Percentiles rank a stretch among this genome's conserved stretches.
Conservation (phyloP, 768 basidiomycete species). For the Termitomyces sp. region DNA sequence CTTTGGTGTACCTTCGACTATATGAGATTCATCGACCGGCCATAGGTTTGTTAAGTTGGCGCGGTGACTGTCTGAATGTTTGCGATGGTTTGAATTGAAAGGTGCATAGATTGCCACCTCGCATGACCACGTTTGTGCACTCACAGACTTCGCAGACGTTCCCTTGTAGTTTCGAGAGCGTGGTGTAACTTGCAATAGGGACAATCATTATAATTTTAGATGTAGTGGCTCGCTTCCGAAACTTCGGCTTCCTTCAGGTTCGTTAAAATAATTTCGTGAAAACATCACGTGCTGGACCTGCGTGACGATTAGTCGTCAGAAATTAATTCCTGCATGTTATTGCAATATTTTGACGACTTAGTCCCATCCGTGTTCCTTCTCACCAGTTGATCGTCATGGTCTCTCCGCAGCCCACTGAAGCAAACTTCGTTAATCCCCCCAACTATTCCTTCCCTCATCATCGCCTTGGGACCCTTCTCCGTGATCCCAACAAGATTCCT, state of each 20-base stretch:
- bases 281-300: constrained; percentile 3
- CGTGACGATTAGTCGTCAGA: background rate
- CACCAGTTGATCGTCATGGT: constrained; percentile 17
- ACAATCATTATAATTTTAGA: too few species aligned
- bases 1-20: background rate
- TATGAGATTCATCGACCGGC: too few species aligned
- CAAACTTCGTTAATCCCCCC: constrained; percentile 56
- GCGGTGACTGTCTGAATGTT: background rate
- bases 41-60: too few species aligned
- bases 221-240: background rate
- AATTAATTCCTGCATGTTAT: background rate
- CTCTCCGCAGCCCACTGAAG: constrained; percentile 24
- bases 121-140: too few species aligned
- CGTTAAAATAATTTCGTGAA: background rate
- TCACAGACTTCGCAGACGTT: background rate
- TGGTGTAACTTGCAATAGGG: too few species aligned
- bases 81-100: background rate
- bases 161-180: background rate
- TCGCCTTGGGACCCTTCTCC: constrained; percentile 53
- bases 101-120: background rate
- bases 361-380: constrained; percentile 4
- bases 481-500: constrained; percentile 67
- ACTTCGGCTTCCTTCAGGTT: background rate
- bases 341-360: constrained; percentile 3
- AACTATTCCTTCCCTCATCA: constrained; percentile 65